Percentiles rank a stretch among this genome's conserved stretches.
Evolutionary conservation across 306 rosid species (phyloP).

Genomic region (Casuarina cunninghamiana): DNA sequence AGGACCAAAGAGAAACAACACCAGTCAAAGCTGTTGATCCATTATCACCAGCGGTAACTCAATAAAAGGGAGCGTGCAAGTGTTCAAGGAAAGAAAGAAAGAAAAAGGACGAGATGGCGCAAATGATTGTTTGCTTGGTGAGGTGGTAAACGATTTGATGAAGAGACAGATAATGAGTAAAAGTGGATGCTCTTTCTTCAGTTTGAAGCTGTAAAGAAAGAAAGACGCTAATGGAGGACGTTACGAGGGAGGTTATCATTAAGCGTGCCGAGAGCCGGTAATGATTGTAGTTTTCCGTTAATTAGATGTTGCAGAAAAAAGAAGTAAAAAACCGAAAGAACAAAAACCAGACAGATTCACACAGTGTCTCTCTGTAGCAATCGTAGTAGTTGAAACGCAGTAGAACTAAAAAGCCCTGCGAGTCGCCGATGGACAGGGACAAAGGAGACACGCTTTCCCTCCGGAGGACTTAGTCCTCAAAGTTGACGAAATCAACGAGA

Average conservation of each 20-base stretch:
- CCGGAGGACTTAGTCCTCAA: not conserved
- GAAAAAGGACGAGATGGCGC: constrained; percentile 22
- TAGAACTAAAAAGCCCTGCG: not conserved
- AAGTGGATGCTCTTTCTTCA: not conserved
- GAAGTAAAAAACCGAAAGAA: not conserved
- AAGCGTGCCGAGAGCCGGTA: constrained; percentile 29
- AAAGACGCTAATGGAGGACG: constrained; percentile 21
- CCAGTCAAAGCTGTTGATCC: constrained; percentile 18
- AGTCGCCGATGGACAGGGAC: not conserved
- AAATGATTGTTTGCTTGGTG: constrained; percentile 43
- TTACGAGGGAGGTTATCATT: constrained; percentile 37
- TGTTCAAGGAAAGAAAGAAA: constrained; percentile 36
- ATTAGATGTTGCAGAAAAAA: not conserved
- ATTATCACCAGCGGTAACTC: constrained; percentile 3
- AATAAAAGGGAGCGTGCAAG: constrained; percentile 9
- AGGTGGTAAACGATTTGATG: constrained; percentile 32
- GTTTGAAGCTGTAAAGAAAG: constrained; percentile 24
- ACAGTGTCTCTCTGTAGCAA: not conserved
- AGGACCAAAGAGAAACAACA: constrained; percentile 28
- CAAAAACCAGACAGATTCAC: not conserved
- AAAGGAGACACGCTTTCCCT: not conserved
- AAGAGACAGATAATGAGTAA: constrained; percentile 23
- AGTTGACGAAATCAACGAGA: not conserved
- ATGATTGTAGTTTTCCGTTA: constrained; percentile 20
- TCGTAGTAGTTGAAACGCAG: not conserved